Evolutionary conservation across 257 asterid genomes (phyloP).

Genomic region (Euphrasia confusa): DNA sequence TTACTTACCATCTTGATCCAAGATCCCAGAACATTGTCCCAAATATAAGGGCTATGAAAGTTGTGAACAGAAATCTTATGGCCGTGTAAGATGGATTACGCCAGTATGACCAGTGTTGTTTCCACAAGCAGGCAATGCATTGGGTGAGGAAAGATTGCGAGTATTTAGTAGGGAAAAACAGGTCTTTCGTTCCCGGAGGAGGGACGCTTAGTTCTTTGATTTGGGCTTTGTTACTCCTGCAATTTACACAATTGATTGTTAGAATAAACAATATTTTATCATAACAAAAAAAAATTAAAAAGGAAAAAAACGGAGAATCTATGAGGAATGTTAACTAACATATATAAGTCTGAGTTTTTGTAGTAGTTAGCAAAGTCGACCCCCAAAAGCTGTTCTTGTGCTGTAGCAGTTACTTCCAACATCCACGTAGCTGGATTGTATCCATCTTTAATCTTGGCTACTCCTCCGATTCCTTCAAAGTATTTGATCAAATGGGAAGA

Average conservation of each 20-base stretch:
- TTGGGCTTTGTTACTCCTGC: constrained; percentile 59
- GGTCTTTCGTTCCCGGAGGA: constrained; percentile 51
- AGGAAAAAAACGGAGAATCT: too few relatives aligned
- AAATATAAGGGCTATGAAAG: constrained; percentile 50
- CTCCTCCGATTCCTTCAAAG: constrained; percentile 64
- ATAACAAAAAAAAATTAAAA: neutral
- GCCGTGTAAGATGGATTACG: constrained; percentile 67
- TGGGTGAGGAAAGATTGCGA: constrained; percentile 54
- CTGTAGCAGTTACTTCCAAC: constrained; percentile 60
- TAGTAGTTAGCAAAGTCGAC: constrained; percentile 48
- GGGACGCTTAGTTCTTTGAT: constrained; percentile 51
- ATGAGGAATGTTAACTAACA: constrained; percentile 25
- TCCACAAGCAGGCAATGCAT: constrained; percentile 71
- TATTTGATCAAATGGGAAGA: constrained; percentile 53
- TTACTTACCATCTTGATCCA: constrained; percentile 50
- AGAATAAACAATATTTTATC: neutral
- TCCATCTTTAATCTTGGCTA: constrained; percentile 48
- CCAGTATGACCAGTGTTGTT: constrained; percentile 76
- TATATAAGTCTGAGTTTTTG: constrained; percentile 24
- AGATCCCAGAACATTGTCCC: constrained; percentile 82
- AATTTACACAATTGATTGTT: neutral
- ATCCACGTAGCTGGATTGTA: constrained; percentile 88
- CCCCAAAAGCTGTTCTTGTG: constrained; percentile 50
- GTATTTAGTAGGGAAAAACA: constrained; percentile 43
- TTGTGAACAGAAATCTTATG: constrained; percentile 56